Percentiles rank a stretch among this genome's conserved stretches.
These are phyloP conservation scores for Microsporum ferrugineum DNA, from an alignment of 2,329 filamentous ascomycete species.

Conservation along the genomic window DNA sequence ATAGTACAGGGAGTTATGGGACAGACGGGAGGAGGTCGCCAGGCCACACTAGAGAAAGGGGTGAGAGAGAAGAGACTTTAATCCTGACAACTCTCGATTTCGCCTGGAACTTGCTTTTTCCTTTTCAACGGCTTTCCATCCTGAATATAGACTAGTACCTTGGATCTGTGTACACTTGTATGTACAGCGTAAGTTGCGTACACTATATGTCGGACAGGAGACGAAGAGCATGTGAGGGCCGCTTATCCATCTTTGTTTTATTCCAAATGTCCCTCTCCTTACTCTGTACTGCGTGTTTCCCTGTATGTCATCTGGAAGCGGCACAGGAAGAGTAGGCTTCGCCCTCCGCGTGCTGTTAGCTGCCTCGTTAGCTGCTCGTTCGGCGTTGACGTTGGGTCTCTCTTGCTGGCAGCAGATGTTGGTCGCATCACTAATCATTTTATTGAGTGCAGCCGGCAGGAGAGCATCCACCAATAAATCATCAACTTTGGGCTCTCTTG, in stretches of 20 bases:
- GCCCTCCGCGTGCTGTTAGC: not conserved
- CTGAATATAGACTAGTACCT: not conserved
- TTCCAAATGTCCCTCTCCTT: not conserved
- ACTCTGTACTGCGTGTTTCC: not conserved
- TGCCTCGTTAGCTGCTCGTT: not conserved
- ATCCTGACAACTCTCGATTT: not conserved
- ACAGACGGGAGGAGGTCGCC: not conserved
- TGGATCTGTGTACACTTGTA: not conserved
- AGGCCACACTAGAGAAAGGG: not conserved
- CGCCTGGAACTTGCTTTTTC: not conserved
- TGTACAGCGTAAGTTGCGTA: too few relatives aligned
- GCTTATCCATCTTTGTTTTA: not conserved
- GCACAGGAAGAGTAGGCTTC: not conserved
- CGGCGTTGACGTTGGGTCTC: not conserved
- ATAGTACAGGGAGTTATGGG: not conserved
- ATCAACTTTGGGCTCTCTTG: too few relatives aligned
- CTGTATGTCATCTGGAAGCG: slow-evolving; percentile 3
- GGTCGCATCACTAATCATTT: not conserved
- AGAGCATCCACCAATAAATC: not conserved
- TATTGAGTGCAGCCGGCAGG: not conserved
- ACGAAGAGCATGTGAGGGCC: not conserved
- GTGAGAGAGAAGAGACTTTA: not conserved
- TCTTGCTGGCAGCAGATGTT: not conserved
- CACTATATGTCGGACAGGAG: too few relatives aligned
- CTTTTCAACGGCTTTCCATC: not conserved